Evolutionary conservation across 2,329 filamentous ascomycete genomes (phyloP).

Genomic region (Trichophyton benhamiae): DNA sequence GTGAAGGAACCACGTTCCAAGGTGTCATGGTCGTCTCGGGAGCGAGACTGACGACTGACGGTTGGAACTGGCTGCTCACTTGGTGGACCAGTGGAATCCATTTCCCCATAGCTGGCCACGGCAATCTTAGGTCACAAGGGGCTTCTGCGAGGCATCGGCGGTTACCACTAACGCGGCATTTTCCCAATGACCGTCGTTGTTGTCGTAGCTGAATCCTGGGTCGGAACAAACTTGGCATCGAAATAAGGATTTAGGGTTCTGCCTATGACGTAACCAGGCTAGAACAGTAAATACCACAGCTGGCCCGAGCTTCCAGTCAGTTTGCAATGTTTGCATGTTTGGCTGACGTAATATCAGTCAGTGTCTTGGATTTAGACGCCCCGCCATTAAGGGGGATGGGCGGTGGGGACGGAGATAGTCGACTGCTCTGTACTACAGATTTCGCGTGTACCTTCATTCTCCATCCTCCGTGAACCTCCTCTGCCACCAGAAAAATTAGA

Average conservation of each 20-base stretch:
- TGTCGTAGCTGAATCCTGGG: not conserved
- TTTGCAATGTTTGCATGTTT: not conserved
- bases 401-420: not conserved
- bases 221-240: not conserved
- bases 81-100: conserved; percentile 7
- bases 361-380: not conserved
- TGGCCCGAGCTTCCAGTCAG: not conserved
- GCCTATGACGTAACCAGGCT: not conserved
- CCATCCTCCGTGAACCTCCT: not conserved
- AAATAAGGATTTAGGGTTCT: not conserved
- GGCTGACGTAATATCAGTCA: not conserved
- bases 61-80: conserved; percentile 10
- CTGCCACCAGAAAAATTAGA: not conserved
- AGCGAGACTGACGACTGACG: conserved; percentile 4
- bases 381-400: not conserved
- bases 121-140: not conserved
- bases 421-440: not conserved
- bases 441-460: not conserved
- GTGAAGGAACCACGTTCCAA: conserved; percentile 40
- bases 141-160: not conserved
- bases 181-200: not conserved
- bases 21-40: conserved; percentile 16
- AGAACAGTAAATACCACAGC: not conserved
- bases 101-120: conserved; percentile 8
- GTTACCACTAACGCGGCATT: not conserved